These are phyloP conservation scores for Cercophora newfieldiana DNA, from an alignment of 495 filamentous ascomycete genomes.

Conservation along the genomic window DNA sequence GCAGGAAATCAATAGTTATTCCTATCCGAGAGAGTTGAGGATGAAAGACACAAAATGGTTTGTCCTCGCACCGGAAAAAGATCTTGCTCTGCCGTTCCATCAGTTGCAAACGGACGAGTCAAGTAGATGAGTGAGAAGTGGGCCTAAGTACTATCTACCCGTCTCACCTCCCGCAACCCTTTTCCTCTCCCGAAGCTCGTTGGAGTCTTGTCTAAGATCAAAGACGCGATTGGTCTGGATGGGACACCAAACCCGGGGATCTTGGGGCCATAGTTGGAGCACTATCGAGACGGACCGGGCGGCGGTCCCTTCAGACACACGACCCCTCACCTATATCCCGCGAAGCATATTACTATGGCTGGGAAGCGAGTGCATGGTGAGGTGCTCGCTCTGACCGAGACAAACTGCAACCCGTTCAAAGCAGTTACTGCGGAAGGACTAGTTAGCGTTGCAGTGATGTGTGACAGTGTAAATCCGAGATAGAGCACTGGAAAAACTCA, in stretches of 20 bases:
- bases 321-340: constrained; percentile 9
- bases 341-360: neutral
- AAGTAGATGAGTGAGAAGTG: neutral
- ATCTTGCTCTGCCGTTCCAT: neutral
- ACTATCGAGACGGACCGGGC: constrained; percentile 11
- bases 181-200: neutral
- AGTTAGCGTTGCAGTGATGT: neutral
- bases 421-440: neutral
- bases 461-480: neutral
- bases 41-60: too few relatives aligned
- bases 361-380: neutral
- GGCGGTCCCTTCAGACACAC: neutral
- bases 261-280: constrained; percentile 14
- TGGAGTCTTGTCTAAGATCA: neutral
- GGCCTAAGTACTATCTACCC: neutral
- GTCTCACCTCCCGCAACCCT: neutral
- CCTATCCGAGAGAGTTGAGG: neutral
- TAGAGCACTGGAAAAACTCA: neutral
- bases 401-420: constrained; percentile 4
- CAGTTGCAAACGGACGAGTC: neutral
- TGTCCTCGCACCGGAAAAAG: neutral
- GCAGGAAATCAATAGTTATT: neutral
- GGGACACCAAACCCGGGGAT: constrained; percentile 4
- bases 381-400: neutral
- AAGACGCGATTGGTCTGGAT: neutral